A percentile compares a stretch with the other conserved stretches of the same genome.
Evolutionary conservation across 73 alveolate species (phyloP).

Genomic region (Tetrahymena elliotti): DNA sequence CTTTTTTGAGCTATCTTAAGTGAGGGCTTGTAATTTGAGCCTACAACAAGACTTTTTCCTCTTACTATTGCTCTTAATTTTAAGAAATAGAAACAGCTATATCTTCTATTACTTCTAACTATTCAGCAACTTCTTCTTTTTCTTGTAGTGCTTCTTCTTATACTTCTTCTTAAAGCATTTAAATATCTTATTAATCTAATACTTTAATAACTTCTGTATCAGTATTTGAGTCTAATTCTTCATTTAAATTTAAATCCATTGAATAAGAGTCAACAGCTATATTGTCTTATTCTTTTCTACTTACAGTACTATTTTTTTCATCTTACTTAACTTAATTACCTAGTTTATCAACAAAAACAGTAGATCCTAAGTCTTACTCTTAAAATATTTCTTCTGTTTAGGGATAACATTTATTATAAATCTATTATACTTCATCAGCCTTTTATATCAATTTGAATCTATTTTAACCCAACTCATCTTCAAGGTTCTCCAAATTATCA

Average conservation of each 20-base stretch:
- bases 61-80: background rate
- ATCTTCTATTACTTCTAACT: background rate
- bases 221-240: too few species aligned
- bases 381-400: background rate
- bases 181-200: background rate
- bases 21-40: background rate
- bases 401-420: background rate
- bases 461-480: background rate
- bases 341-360: background rate
- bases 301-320: too few species aligned
- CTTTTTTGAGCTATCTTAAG: background rate
- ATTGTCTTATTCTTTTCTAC: too few species aligned
- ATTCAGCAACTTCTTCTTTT: background rate
- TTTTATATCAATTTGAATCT: background rate
- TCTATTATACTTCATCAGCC: background rate
- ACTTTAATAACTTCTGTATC: background rate
- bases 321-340: background rate
- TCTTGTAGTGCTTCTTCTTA: background rate
- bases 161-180: background rate
- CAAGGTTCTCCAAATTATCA: background rate
- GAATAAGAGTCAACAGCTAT: too few species aligned
- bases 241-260: too few species aligned
- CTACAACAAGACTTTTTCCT: background rate
- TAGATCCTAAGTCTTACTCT: background rate
- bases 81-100: background rate